phyloP scores from a whole-genome alignment of 1,284 basidiomycete species.

The Peniophora sp. region DNA sequence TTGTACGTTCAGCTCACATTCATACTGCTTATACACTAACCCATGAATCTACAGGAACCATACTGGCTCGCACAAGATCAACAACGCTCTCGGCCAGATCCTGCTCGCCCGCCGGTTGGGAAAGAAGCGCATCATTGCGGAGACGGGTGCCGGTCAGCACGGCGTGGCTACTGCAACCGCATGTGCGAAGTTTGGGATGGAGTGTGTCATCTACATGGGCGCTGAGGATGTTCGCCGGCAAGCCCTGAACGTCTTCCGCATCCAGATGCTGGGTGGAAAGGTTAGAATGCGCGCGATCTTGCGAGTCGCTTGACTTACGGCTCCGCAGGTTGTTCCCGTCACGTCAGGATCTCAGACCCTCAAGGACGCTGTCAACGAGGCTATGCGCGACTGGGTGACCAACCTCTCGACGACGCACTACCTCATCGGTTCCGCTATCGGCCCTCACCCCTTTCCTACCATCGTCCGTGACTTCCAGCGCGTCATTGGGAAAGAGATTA shows the following conservation, averaged over 20 bases:
- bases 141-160: conserved; percentile 98
- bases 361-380: conserved; percentile 98
- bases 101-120: conserved; percentile 88
- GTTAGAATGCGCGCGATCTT: conserved; percentile 39
- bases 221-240: conserved; percentile 96
- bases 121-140: conserved; percentile 96
- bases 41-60: conserved; percentile 60
- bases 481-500: conserved; percentile 94
- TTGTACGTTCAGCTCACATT: conserved; percentile 42
- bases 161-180: conserved; percentile 98
- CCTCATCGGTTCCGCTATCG: conserved; percentile 94
- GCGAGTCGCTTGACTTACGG: conserved; percentile 1
- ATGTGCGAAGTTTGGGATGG: conserved; percentile 92
- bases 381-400: conserved; percentile 97
- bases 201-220: conserved; percentile 98
- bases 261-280: conserved; percentile 94
- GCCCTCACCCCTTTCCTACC: conserved; percentile 98
- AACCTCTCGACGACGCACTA: conserved; percentile 93
- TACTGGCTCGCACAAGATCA: conserved; percentile 96
- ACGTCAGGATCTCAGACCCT: conserved; percentile 90
- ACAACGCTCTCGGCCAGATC: conserved; percentile 94
- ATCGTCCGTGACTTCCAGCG: conserved; percentile 98
- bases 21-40: conserved; percentile 6
- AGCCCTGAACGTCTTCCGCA: conserved; percentile 95
- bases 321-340: conserved; percentile 84